Base-by-base conservation (phyloP, 1,284 basidiomycete species). In the Gymnopus androsaceus region DNA sequence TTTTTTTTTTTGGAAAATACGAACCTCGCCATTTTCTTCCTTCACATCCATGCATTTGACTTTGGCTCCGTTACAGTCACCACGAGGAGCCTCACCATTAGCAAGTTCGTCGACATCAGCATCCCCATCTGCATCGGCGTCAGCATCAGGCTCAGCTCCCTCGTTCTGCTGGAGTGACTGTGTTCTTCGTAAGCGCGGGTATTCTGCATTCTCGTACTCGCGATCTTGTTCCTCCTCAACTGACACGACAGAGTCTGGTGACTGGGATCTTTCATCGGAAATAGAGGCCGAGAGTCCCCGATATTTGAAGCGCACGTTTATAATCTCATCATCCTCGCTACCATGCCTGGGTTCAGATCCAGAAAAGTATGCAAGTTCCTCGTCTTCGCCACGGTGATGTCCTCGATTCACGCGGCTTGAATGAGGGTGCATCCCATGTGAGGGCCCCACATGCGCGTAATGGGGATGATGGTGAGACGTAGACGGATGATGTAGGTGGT, bases 41-140 rank as follows among this genome's bases (percentile, higher is more conserved):
- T 14, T 23, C 15, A 40, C 37, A 41, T 11, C 38, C 9, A 4
- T 27, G 25, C 11, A 33, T 41, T 21, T 34, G 4, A n/a, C 19
- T n/a, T 52, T 33, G 19, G 34, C 48, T 36, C 33, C 51, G 12
- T 30, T 42, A 7, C 21, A 17, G 8, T 30, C 37, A 34, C 6
- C 27, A 1, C 28, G 51, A 47, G 9, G 45, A 23, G 17, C 25
- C 15, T 36, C 30, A 4, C 14, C 33, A n/a, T 52, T 30, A 3
- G n/a, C n/a, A 7, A 11, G 36, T 23, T 17, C 38, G 9, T 31
- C 30, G 28, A 3, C 15, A 44, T 68, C 67, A 25, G 57, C 61
- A 25, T 70, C 70, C 27, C 55, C 66, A 40, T 73, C 72, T 14
- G 41, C 61, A 5, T 71, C 69, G 34, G 65, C 61, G 40, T 65